Percentiles rank a stretch among this genome's conserved stretches.
Evolutionary conservation across 164 flowering plant genomes (phyloP).

Genomic region (Vitis labrusca): DNA sequence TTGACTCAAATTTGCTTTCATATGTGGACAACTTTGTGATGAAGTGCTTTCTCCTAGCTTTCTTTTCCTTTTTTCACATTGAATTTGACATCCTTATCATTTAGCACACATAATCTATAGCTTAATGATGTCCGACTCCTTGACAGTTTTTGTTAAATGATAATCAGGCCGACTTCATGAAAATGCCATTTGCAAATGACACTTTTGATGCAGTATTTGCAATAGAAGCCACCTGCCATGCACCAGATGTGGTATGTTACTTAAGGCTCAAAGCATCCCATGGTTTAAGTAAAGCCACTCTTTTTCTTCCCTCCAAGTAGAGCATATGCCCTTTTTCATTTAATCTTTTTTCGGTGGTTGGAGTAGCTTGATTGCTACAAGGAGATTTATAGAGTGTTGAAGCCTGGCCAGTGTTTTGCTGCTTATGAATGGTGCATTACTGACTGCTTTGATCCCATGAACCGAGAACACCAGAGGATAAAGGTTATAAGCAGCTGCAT

Average conservation of each 20-base stretch:
- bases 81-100: neutral
- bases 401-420: conserved; percentile 98
- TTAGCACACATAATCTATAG: neutral
- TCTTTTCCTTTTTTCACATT: neutral
- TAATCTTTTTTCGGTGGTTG: neutral
- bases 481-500: conserved; percentile 49
- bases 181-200: conserved; percentile 87
- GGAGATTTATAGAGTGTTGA: conserved; percentile 85
- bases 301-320: too few relatives aligned
- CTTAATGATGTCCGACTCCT: too few relatives aligned
- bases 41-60: neutral
- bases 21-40: neutral
- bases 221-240: conserved; percentile 99
- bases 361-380: conserved; percentile 87
- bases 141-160: too few relatives aligned
- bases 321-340: neutral
- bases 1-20: conserved; percentile 1
- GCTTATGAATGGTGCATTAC: conserved; percentile 99
- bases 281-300: neutral
- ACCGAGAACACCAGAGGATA: conserved; percentile 74
- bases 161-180: conserved; percentile 95
- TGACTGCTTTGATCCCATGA: conserved; percentile 74
- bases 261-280: neutral
- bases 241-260: conserved; percentile 86
- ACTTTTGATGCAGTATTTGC: conserved; percentile 92